phyloP scores from a whole-genome alignment of 1,139 yeast species.

The Candida tunisiensis region DNA sequence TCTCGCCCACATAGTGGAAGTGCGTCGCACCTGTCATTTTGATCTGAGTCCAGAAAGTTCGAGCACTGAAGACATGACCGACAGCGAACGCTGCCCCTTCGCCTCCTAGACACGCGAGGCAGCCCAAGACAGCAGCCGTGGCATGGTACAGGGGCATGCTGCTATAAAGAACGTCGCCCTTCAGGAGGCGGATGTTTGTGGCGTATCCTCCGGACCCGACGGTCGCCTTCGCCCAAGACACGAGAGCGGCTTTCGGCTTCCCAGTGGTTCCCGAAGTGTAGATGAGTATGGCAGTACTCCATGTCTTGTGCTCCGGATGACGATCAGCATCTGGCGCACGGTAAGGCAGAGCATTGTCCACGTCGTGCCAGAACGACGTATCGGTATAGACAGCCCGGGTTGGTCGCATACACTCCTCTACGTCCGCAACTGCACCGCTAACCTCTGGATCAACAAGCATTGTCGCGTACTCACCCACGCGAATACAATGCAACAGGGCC shows the following conservation, averaged over 20 bases:
- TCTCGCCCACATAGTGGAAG: constrained; percentile 91
- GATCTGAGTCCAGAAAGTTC: constrained; percentile 86
- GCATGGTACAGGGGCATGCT: constrained; percentile 96
- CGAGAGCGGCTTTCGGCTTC: constrained; percentile 83
- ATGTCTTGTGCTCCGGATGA: constrained; percentile 9
- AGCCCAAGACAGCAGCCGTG: constrained; percentile 81
- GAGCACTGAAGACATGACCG: constrained; percentile 69
- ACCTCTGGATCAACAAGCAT: constrained; percentile 68
- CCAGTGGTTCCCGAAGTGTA: constrained; percentile 96
- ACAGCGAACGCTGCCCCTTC: constrained; percentile 65
- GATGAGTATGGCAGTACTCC: constrained; percentile 51
- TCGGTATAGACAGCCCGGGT: constrained; percentile 36
- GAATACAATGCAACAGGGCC: constrained; percentile 68
- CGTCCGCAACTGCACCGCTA: constrained; percentile 33
- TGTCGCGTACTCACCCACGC: constrained; percentile 44
- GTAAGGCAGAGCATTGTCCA: constrained; percentile 25
- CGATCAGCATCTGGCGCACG: constrained; percentile 21
- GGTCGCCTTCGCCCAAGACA: constrained; percentile 73
- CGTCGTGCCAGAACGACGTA: constrained; percentile 24
- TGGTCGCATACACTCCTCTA: constrained; percentile 29
- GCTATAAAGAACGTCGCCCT: constrained; percentile 49
- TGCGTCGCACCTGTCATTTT: constrained; percentile 56
- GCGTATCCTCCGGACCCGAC: constrained; percentile 62
- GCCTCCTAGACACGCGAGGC: constrained; percentile 43
- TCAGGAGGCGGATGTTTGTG: constrained; percentile 43